Evolutionary conservation across 2,329 filamentous ascomycete genomes (phyloP).

Genomic region (Trichoderma citrinoviride): DNA sequence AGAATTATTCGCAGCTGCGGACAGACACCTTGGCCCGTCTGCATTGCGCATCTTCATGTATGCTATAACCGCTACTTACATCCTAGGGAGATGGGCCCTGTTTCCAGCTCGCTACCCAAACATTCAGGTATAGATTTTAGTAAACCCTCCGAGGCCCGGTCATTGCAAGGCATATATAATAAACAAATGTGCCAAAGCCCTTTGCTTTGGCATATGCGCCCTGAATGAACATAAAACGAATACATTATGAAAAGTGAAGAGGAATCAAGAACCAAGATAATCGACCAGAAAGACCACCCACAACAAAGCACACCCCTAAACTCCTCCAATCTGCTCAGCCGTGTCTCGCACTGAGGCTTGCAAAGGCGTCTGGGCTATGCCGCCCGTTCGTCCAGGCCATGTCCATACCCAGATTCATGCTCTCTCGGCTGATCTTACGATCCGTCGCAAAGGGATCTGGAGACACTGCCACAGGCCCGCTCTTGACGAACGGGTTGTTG

Average conservation of each 20-base stretch:
- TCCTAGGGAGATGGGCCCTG: conserved; percentile 5
- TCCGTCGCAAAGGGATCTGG: conserved; percentile 45
- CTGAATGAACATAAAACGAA: conserved; percentile 3
- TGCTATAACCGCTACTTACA: conserved; percentile 16
- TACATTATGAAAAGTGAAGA: background rate
- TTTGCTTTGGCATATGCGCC: conserved; percentile 18
- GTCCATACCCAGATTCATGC: conserved; percentile 63
- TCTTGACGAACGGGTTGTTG: conserved; percentile 58
- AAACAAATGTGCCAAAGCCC: conserved; percentile 18
- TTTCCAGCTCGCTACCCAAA: conserved; percentile 21
- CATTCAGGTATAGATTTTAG: conserved; percentile 11
- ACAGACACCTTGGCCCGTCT: background rate
- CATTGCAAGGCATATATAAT: conserved; percentile 13
- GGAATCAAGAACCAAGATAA: background rate
- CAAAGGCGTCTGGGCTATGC: conserved; percentile 78
- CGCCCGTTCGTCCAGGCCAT: conserved; percentile 66
- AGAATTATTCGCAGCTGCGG: background rate
- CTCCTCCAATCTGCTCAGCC: conserved; percentile 33
- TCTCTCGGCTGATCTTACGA: conserved; percentile 60
- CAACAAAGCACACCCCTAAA: background rate
- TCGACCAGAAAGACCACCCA: background rate
- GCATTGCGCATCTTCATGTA: conserved; percentile 17
- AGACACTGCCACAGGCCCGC: conserved; percentile 28
- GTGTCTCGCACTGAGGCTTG: conserved; percentile 66
- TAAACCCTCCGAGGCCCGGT: conserved; percentile 5